Conservation (phyloP, 768 basidiomycete species). For the Lactarius pseudohatsudake region DNA sequence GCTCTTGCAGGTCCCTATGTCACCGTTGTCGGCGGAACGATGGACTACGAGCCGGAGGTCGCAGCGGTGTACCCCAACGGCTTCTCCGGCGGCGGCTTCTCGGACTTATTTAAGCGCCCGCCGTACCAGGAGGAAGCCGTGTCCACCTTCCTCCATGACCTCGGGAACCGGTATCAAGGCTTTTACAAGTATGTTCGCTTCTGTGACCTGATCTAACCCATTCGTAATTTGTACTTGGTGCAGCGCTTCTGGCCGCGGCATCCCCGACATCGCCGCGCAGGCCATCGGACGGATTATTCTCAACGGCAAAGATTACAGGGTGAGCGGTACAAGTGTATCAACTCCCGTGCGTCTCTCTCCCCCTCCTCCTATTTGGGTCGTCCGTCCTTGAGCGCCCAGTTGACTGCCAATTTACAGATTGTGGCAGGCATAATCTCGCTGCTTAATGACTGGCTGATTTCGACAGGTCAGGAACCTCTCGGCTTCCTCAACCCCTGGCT, state of each 20-base stretch:
- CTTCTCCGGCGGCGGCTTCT: not conserved
- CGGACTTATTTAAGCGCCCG: not conserved
- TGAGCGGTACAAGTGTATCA: not conserved
- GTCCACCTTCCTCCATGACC: not conserved
- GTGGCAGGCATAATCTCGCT: too few species aligned
- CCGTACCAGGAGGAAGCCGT: not conserved
- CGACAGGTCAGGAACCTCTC: not conserved
- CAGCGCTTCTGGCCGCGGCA: not conserved
- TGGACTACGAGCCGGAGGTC: not conserved
- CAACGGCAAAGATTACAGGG: not conserved
- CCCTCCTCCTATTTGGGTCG: not conserved
- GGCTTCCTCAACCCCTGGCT: not conserved
- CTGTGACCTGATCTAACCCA: not conserved
- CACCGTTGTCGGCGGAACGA: not conserved
- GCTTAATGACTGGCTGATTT: not conserved
- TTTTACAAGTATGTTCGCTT: not conserved
- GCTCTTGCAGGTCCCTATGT: not conserved
- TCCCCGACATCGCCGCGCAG: not conserved
- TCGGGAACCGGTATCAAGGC: not conserved
- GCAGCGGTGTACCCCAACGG: too few species aligned
- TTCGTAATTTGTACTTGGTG: not conserved
- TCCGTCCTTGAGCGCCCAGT: not conserved
- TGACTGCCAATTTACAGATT: not conserved
- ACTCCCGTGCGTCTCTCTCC: not conserved
- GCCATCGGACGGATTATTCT: rapidly evolving